Evolutionary conservation across 306 rosid species (phyloP), one percentile per base, ranked within the genome.

Genomic region (Abrus pulchellus): DNA sequence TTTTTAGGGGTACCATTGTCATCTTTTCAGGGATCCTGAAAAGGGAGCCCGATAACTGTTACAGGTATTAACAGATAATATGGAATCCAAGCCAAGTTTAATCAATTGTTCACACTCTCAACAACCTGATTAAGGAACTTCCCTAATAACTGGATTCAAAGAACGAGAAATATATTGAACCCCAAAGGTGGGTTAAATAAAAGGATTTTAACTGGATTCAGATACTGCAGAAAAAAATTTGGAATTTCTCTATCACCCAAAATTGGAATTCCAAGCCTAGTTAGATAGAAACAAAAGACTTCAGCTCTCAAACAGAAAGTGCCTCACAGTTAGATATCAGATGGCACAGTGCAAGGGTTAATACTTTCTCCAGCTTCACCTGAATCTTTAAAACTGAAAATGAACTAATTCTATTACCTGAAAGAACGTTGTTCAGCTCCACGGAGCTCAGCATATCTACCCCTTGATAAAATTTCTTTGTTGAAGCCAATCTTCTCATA

Each of bases 401-500:
- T 12, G 32, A 68, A 74, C 55, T 6, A 66, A 71, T 44, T 27
- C 28, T 54, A 33, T 80, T 89, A 93, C 99, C 94, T 91, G 57
- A 95, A 91, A 80, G 99, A 81, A 52, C 99, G 94, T 34, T 95
- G 92, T 72, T 95, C 98, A 54, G 97, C 97, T n/a, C 95, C 95
- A 83, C 81, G 85, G 77, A 93, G 87, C 89, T 95, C 99, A 13
- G 97, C 92, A 86, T 85, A 95, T 86, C 84, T 93, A 87, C 99
- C 99, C 88, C 91, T 88, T 32, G 98, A 95, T 83, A 95, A 85
- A 74, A 91, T 86, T 88, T 95, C 97, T 81, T 93, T 95, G 87
- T 91, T 93, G 87, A 93, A 93, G 62, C 99, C 99, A 87, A 95
- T 91, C 94, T 87, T 95, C 92, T 93, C 98, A 85, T 93, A 95